Base-by-base conservation (phyloP, 805 yeast genomes). In the Cyberlindnera subsufficiens region DNA sequence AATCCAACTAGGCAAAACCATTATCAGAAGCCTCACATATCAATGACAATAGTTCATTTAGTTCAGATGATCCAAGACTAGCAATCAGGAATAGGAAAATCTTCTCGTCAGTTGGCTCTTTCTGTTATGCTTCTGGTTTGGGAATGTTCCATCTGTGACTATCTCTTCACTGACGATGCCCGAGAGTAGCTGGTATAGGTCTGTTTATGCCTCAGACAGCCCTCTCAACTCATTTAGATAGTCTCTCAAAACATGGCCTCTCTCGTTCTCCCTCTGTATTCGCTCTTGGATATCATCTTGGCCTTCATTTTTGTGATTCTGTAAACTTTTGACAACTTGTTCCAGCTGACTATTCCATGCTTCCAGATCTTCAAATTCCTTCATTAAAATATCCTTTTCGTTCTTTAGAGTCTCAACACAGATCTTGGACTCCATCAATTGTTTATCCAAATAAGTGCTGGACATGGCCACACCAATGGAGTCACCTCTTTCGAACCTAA, bases 401-500 rank as follows among this genome's bases (percentile, higher is more conserved):
- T 17, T 32, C 17, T 30, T 32, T 6, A 53, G 22, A 13, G 32
- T 25, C 5, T 20, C 29, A n/a, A 40, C 39, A 3, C 35, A 29
- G 2, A 27, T 30, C 30, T 37, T 36, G 27, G 50, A 37, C 38
- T 50, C 49, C 10, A 32, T 25, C 2, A 54, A 37, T 15, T 53
- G 55, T 11, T 43, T 40, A 16, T 50, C 47, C 15, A 52, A 9
- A 20, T 41, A 49, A 2, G 40, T 38, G 16, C 33, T 43, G 0
- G 58, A 54, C 41, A 55, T 20, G 0, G 51, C 38, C 7, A 54
- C 46, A 25, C 53, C 56, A n/a, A 55, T 49, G 3, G 45, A 42
- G 42, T 56, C 60, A 13, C 55, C 59, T 20, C 60, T 44, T 38
- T 50, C 56, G 13, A 44, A 35, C 14, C 44, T 44, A 18, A 52